Evolutionary conservation across 306 rosid genomes (phyloP).

Genomic region (Dalbergia cultrata): DNA sequence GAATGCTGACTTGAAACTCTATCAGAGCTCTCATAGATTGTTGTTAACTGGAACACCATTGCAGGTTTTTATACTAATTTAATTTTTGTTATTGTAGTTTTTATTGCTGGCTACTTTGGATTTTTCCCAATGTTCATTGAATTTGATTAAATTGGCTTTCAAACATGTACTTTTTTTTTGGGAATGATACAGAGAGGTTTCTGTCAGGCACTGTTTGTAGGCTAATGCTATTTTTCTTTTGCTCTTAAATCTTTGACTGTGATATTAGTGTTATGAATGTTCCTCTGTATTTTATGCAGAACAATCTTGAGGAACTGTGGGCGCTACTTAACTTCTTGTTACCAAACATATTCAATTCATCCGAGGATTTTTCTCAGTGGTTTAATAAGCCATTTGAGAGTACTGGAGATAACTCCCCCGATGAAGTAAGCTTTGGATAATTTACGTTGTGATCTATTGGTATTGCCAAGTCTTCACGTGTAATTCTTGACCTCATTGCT

Average conservation of each 20-base stretch:
- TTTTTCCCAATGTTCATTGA: constrained; percentile 39
- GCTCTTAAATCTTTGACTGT: neutral
- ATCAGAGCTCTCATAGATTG: constrained; percentile 97
- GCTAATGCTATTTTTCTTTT: constrained; percentile 14
- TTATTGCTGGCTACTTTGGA: constrained; percentile 55
- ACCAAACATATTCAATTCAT: constrained; percentile 96
- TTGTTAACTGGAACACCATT: constrained; percentile 98
- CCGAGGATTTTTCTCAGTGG: constrained; percentile 99
- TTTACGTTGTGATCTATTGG: constrained; percentile 37
- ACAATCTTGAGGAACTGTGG: constrained; percentile 96
- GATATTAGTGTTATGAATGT: constrained; percentile 34
- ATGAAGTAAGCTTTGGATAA: constrained; percentile 68
- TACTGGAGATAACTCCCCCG: constrained; percentile 90
- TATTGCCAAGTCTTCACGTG: neutral
- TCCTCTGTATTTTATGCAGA: constrained; percentile 55
- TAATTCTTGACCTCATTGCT: constrained; percentile 29
- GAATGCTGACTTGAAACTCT: constrained; percentile 92
- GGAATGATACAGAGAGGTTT: constrained; percentile 28
- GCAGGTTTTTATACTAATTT: constrained; percentile 64
- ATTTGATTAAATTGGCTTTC: neutral
- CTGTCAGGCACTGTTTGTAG: constrained; percentile 28
- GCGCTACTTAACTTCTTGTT: constrained; percentile 96
- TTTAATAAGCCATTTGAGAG: constrained; percentile 98
- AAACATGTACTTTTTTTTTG: neutral
- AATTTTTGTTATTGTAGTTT: constrained; percentile 15